These are phyloP conservation scores for Phaffia australis DNA, from an alignment of 768 basidiomycete species.

Conservation along the genomic window DNA sequence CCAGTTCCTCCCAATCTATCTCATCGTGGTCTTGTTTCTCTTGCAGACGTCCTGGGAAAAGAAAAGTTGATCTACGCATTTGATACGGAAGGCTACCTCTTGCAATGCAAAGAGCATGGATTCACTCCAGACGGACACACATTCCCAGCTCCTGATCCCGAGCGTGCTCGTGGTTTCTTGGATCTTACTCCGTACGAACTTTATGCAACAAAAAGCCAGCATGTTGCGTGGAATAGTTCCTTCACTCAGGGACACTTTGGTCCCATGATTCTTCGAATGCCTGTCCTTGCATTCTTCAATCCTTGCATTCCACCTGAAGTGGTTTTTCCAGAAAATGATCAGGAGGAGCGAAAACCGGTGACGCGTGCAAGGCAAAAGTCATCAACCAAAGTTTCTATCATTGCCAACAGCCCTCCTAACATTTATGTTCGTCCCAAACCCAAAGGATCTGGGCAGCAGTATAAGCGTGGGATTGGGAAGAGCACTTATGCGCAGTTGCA, in stretches of 20 bases:
- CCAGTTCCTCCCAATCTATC: constrained; percentile 12
- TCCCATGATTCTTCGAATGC: no score
- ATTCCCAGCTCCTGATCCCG: constrained; percentile 4
- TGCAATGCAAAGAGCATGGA: constrained; percentile 6
- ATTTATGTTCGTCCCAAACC: no score
- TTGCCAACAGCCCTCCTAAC: no score
- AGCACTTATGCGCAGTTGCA: neutral
- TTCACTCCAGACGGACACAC: neutral
- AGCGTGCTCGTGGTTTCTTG: constrained; percentile 14
- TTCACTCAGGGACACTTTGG: neutral
- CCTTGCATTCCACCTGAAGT: no score
- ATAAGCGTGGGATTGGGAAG: neutral
- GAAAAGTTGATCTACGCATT: constrained; percentile 8
- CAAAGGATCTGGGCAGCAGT: no score
- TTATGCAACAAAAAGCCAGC: neutral
- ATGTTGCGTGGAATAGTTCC: constrained; percentile 1
- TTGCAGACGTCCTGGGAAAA: constrained; percentile 12
- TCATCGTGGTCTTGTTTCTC: constrained; percentile 13
- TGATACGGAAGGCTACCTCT: constrained; percentile 7
- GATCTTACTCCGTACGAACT: constrained; percentile 12
- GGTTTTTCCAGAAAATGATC: no score
- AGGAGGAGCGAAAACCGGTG: no score
- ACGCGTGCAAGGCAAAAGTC: no score
- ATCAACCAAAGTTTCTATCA: no score
- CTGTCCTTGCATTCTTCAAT: no score